Evolutionary conservation across 1,284 basidiomycete species (phyloP), one percentile per base, ranked within the genome.

Genomic region (Termitomyces sp.): DNA sequence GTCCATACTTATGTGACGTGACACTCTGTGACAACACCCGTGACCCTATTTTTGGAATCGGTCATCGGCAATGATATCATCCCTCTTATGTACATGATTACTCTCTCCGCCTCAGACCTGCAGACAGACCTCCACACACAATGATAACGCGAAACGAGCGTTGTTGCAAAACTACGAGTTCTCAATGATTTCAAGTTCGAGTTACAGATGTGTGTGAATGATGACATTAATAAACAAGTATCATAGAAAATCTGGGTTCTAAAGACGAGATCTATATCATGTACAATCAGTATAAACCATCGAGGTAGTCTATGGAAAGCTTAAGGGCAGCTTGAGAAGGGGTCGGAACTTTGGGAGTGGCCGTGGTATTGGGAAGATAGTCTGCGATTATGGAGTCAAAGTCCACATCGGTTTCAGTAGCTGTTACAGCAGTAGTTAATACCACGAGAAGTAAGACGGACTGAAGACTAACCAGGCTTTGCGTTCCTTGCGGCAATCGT

Each of bases 341-440:
- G 8, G 28, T 31, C 8, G 49, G 13, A 41, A 19, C 28, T 21
- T 21, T 31, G 8, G 24, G 36, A 3, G 47, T 12, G 24, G 59
- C 24, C 21, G 68, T 50, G n/a, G 63, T 43, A 4, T 67, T 57
- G 12, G 81, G 80, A 12, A 84, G 68, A 64, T 90, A 90, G 66
- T 89, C 88, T 2, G 79, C 78, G 50, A 90, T 77, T 56, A 91
- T 71, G 5, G 83, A 82, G 65, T 90, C 85, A 62, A 90, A 90
- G 56, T 83, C 79, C 2, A 72, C 66, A 21, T 71, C 65, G 50
- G 71, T 65, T 34, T 76, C 68, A 28, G 59, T 78, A 80, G 54
- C 49, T 59, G 17, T 33, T 26, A 30, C 38, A n/a, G 38, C 28
- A 51, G 59, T 26, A 45, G 24, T 63, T 12, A 51, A 28, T 36